These are phyloP conservation scores for Mucor mucedo DNA, from an alignment of 371 early-diverging fungal species.

Conservation along the genomic window DNA sequence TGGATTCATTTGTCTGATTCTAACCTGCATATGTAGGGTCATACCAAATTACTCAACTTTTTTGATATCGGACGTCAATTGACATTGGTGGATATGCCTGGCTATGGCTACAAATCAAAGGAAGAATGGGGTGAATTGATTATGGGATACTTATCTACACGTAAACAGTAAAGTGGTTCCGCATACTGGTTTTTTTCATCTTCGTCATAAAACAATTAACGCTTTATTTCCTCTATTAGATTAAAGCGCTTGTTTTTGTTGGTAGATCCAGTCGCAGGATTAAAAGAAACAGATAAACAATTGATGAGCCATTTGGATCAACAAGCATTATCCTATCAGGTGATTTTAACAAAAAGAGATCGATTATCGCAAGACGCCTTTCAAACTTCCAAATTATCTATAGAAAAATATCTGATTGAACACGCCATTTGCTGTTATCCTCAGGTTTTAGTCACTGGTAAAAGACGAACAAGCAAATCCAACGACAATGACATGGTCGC, in stretches of 20 bases:
- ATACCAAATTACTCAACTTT: conserved; percentile 74
- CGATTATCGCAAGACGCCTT: conserved; percentile 53
- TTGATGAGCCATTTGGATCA: conserved; percentile 64
- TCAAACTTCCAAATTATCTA: conserved; percentile 38
- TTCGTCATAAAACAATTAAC: too few relatives aligned
- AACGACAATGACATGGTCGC: conserved; percentile 26
- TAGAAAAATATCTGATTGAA: conserved; percentile 52
- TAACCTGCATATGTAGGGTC: conserved; percentile 53
- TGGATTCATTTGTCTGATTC: neutral
- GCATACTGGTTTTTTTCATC: neutral
- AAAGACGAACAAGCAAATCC: conserved; percentile 32
- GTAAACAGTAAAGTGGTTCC: conserved; percentile 57
- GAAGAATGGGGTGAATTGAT: conserved; percentile 79
- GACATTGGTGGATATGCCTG: conserved; percentile 83
- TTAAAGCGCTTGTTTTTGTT: conserved; percentile 68
- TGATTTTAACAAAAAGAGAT: conserved; percentile 73
- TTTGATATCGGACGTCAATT: conserved; percentile 63
- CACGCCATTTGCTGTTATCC: conserved; percentile 64
- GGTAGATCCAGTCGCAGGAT: conserved; percentile 71
- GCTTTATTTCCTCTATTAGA: conserved; percentile 30
- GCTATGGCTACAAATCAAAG: conserved; percentile 76
- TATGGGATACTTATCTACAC: conserved; percentile 58
- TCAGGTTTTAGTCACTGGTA: conserved; percentile 47
- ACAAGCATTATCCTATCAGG: conserved; percentile 63
- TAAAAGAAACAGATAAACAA: conserved; percentile 67